These are phyloP conservation scores for Firmiana major DNA, from an alignment of 345 rosid species.

Conservation along the genomic window DNA sequence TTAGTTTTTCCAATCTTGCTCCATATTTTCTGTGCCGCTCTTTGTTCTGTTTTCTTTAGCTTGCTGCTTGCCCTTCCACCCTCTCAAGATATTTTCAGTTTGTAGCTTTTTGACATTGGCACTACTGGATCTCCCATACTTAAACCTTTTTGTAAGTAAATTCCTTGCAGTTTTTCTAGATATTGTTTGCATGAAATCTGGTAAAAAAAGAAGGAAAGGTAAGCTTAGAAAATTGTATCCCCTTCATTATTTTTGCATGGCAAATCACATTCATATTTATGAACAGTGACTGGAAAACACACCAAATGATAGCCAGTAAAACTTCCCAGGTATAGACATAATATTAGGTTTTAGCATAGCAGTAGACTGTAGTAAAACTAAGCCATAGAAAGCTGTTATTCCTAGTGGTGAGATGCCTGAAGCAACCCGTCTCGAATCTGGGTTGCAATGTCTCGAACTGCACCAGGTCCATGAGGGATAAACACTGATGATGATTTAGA, in stretches of 20 bases:
- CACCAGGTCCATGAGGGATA: conserved; percentile 35
- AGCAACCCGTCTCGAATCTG: conserved; percentile 30
- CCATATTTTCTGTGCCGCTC: neutral
- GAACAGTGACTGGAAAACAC: neutral
- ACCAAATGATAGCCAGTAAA: neutral
- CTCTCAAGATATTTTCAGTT: neutral
- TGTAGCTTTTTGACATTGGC: neutral
- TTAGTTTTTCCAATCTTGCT: neutral
- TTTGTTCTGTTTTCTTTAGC: neutral
- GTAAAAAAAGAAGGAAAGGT: neutral
- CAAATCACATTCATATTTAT: neutral
- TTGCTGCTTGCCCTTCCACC: too few species aligned
- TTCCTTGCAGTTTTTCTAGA: neutral
- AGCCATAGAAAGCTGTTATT: neutral
- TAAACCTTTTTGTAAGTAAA: neutral
- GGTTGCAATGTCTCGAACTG: conserved; percentile 24
- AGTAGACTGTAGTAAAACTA: neutral
- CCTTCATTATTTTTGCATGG: neutral
- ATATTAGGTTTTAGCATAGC: neutral
- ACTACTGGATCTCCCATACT: neutral
- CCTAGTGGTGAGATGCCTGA: conserved; percentile 16
- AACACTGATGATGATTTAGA: conserved; percentile 28
- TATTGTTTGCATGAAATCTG: neutral
- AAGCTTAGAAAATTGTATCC: too few species aligned
- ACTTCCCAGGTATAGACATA: neutral